These are phyloP conservation scores for Lactuca saligna DNA, from an alignment of 129 eudicot genomes.

Conservation along the genomic window DNA sequence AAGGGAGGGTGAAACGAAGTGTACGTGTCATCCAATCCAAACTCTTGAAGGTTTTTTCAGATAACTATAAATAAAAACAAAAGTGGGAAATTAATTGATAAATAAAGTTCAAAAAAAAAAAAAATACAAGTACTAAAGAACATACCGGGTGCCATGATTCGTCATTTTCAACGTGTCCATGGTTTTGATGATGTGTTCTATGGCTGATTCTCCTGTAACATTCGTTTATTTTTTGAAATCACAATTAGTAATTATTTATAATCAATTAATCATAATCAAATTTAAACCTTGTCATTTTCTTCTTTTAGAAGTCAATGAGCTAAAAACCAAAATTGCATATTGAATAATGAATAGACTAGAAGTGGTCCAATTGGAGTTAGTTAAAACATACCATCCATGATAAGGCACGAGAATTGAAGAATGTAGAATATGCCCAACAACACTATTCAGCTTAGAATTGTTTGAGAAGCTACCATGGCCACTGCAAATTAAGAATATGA, in stretches of 20 bases:
- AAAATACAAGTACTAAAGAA: constrained; percentile 9
- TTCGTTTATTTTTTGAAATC: not conserved
- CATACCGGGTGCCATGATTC: constrained; percentile 67
- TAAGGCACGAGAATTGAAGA: constrained; percentile 68
- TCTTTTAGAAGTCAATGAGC: not conserved
- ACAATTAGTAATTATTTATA: not conserved
- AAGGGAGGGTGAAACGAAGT: constrained; percentile 52
- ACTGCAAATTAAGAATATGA: constrained; percentile 29
- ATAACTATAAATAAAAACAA: constrained; percentile 31
- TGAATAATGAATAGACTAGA: constrained; percentile 13
- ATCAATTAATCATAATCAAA: too few species aligned
- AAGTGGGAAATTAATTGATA: not conserved
- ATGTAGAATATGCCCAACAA: constrained; percentile 71
- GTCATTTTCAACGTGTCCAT: constrained; percentile 61
- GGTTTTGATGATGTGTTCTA: constrained; percentile 69
- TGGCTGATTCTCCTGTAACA: constrained; percentile 61
- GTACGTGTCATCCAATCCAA: constrained; percentile 47
- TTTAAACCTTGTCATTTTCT: not conserved
- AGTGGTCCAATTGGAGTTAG: constrained; percentile 12
- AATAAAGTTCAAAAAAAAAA: not conserved
- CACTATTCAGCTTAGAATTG: constrained; percentile 53
- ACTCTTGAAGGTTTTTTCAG: constrained; percentile 48
- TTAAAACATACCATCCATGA: constrained; percentile 60
- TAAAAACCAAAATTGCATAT: constrained; percentile 8
- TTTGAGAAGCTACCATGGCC: constrained; percentile 69